Evolutionary conservation across 1,284 basidiomycete species (phyloP).

Genomic region (Papiliotrema flavescens): DNA sequence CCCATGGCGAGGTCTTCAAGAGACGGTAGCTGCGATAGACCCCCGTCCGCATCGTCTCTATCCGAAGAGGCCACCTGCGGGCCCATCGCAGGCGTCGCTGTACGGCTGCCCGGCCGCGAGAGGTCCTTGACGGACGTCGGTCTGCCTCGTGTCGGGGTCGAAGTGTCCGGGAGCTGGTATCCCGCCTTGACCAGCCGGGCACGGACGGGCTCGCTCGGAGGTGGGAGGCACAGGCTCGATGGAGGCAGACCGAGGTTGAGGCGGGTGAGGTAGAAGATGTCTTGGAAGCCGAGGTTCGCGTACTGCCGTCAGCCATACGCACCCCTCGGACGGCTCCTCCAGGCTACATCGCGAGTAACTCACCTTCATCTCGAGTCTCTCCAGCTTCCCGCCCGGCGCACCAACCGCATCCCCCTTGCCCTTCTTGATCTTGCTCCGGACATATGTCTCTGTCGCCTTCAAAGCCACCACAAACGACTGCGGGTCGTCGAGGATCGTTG

Average conservation of each 20-base stretch:
- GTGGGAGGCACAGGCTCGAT: background rate
- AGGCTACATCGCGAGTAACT: background rate
- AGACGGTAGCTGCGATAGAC: too few relatives aligned
- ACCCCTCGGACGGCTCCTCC: background rate
- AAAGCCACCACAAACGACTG: background rate
- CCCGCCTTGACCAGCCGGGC: background rate
- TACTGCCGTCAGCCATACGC: background rate
- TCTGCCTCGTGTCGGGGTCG: background rate
- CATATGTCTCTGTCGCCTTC: background rate
- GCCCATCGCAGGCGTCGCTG: too few relatives aligned
- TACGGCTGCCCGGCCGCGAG: background rate
- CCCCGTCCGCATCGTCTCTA: too few relatives aligned
- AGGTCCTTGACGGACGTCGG: background rate
- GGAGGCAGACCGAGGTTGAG: background rate
- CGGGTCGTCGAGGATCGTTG: background rate
- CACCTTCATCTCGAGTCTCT: background rate
- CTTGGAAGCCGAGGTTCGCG: background rate
- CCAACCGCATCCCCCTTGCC: background rate
- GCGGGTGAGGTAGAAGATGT: slow-evolving; percentile 2
- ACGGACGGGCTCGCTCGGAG: background rate
- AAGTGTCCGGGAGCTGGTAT: background rate
- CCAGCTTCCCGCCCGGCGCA: background rate
- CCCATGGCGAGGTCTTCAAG: too few relatives aligned
- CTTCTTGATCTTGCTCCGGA: background rate
- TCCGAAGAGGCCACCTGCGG: too few relatives aligned